Evolutionary conservation across 495 filamentous ascomycete genomes (phyloP).

Genomic region (Saxophila tyrrhenica): DNA sequence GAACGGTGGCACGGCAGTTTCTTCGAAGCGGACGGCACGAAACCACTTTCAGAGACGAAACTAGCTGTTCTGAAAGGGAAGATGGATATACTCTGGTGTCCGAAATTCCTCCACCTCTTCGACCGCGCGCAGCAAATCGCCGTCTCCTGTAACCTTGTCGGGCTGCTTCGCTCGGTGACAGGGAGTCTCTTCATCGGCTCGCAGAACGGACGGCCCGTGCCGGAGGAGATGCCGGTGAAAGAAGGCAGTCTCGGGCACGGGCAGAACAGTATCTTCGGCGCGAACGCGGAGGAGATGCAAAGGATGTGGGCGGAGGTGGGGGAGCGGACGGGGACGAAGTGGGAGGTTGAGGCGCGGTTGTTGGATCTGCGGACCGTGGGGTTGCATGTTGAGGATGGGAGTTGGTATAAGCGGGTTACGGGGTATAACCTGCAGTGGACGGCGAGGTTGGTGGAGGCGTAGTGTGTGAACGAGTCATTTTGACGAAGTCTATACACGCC

Average conservation of each 20-base stretch:
- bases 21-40: slow-evolving; percentile 2
- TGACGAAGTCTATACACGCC: no score
- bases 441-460: neutral
- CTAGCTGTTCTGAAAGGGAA: slow-evolving; percentile 2
- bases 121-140: neutral
- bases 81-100: slow-evolving; percentile 2
- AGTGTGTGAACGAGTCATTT: no score
- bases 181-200: slow-evolving; percentile 1
- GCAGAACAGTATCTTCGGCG: neutral
- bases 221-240: slow-evolving; percentile 1
- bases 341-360: slow-evolving; percentile 2
- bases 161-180: neutral
- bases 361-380: slow-evolving; percentile 4
- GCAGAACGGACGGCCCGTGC: slow-evolving; percentile 1
- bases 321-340: neutral
- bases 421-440: slow-evolving; percentile 8
- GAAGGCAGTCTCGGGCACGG: neutral
- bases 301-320: slow-evolving; percentile 1
- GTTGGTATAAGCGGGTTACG: neutral
- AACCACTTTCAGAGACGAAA: neutral
- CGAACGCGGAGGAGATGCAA: neutral
- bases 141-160: neutral
- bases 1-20: neutral
- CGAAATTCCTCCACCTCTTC: slow-evolving; percentile 7
- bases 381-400: slow-evolving; percentile 4